Base-by-base conservation (phyloP, 768 basidiomycete species). In the Boletus rubroflammeus region DNA sequence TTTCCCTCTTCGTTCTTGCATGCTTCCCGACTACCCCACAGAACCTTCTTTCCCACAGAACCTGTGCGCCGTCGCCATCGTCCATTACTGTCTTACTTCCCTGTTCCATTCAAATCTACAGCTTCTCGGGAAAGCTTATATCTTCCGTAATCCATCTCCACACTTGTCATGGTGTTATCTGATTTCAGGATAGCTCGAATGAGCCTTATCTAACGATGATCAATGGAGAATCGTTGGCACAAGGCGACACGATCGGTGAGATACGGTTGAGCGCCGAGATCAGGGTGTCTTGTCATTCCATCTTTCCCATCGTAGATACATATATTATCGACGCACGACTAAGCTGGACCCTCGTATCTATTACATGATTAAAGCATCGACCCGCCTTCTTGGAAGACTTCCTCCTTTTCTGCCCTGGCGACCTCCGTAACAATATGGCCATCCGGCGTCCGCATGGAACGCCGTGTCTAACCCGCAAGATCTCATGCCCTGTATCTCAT, bases 191-290 rank as follows among this genome's bases (percentile, higher is more conserved):
- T 44, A 23, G 23, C 39, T 56, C 19, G 9, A 42, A 44, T n/a
- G 8, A 10, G 34, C 29, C 48, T 50, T 53, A 54, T 64, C 59
- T 47, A 34, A 45, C 51, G 44, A 56, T 59, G 43, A 60, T 63
- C 48, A 50, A 39, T 53, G 46, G 53, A 7, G 42, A 40, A 51
- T 55, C 56, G 19, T 25, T 5, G 7, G 8, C 26, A 34, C 40
- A 32, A 14, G 21, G 28, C 14, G 5, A 5, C 19, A 21, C 31
- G 19, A 55, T 51, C 49, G 42, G 21, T 25, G 23, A 29, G 26
- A 17, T 21, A 31, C 21, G 14, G 42, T 31, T 40, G 31, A n/a
- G n/a, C n/a, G n/a, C n/a, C n/a, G n/a, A n/a, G n/a, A n/a, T n/a
- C n/a, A n/a, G 14, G 8, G n/a, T 32, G 31, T 5, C 41, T 31